These are phyloP conservation scores for Fusarium camptoceras DNA, from an alignment of 2,329 filamentous ascomycete species.

Conservation along the genomic window DNA sequence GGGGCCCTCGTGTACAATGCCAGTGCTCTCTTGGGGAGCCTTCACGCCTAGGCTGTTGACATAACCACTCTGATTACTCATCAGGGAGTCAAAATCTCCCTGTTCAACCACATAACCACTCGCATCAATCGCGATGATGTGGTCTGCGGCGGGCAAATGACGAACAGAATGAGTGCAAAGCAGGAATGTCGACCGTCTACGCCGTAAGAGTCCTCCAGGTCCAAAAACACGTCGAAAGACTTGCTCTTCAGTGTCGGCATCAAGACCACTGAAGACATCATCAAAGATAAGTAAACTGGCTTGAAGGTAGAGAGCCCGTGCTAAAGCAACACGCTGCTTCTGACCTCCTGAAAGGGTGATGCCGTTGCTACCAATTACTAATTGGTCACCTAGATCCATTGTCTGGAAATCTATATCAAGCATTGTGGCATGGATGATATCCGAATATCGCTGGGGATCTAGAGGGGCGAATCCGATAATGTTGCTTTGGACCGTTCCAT, in stretches of 20 bases:
- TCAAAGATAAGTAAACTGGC: conserved; percentile 47
- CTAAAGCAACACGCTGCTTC: neutral
- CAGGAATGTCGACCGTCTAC: conserved; percentile 4
- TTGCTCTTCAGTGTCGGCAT: conserved; percentile 25
- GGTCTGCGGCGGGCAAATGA: too few species aligned
- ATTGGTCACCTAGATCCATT: conserved; percentile 5
- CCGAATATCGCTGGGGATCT: conserved; percentile 13
- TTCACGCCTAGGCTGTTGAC: too few species aligned
- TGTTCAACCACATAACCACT: too few species aligned
- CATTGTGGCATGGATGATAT: conserved; percentile 6
- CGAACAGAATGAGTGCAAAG: conserved; percentile 8
- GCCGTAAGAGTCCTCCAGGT: conserved; percentile 1
- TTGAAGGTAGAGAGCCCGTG: neutral
- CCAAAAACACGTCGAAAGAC: conserved; percentile 14
- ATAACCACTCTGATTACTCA: too few species aligned
- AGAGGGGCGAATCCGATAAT: conserved; percentile 2
- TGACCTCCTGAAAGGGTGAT: conserved; percentile 36
- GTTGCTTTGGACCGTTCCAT: neutral
- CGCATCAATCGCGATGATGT: too few species aligned
- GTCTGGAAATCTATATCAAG: conserved; percentile 5
- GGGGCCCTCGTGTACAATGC: too few species aligned
- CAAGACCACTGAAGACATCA: conserved; percentile 49
- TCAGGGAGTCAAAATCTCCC: too few species aligned
- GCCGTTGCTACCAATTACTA: conserved; percentile 46
- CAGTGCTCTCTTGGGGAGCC: too few species aligned